Evolutionary conservation across 805 yeast genomes (phyloP).

Genomic region (Lipomyces kockii): DNA sequence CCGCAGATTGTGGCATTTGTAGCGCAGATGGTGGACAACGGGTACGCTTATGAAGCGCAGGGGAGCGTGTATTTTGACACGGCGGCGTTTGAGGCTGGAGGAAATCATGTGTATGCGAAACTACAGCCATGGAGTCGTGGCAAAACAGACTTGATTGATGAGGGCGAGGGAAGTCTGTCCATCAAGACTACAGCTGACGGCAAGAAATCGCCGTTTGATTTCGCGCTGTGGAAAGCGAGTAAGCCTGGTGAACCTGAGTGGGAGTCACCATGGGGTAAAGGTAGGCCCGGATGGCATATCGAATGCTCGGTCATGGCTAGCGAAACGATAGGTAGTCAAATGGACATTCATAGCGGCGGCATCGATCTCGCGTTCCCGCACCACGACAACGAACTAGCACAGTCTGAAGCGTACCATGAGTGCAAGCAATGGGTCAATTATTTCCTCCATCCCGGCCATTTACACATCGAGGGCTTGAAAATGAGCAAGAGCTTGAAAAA

Average conservation of each 20-base stretch:
- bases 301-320: conserved; percentile 99
- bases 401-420: conserved; percentile 89
- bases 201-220: conserved; percentile 79
- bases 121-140: conserved; percentile 99
- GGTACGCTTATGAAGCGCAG: conserved; percentile 77
- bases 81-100: conserved; percentile 69
- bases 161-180: conserved; percentile 90
- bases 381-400: conserved; percentile 98
- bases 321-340: conserved; percentile 76
- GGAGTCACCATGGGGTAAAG: conserved; percentile 95
- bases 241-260: conserved; percentile 98
- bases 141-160: conserved; percentile 78
- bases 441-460: conserved; percentile 94
- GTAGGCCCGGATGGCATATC: conserved; percentile 99
- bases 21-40: conserved; percentile 70
- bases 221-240: conserved; percentile 95
- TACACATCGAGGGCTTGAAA: conserved; percentile 97
- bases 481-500: conserved; percentile 96
- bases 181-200: conserved; percentile 51
- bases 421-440: conserved; percentile 96
- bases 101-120: conserved; percentile 86
- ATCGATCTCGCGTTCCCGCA: conserved; percentile 98
- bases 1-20: conserved; percentile 90
- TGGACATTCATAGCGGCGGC: conserved; percentile 98
- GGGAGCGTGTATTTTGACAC: conserved; percentile 98